Percentiles rank a stretch among this genome's conserved stretches.
Evolutionary conservation across 169 alveolate genomes (phyloP).

Genomic region (Besnoitia besnoiti): DNA sequence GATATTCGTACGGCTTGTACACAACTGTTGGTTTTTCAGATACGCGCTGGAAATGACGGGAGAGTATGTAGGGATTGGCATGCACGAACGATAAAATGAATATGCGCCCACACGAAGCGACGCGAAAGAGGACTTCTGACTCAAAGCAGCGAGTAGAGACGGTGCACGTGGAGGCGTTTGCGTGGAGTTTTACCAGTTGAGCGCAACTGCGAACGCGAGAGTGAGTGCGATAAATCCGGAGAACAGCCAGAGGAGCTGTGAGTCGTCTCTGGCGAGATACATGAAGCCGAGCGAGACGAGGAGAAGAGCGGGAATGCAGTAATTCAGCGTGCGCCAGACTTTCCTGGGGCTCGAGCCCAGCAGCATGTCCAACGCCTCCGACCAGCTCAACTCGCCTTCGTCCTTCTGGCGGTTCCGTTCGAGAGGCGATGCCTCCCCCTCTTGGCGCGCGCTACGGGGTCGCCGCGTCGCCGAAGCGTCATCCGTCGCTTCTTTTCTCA

Average conservation of each 20-base stretch:
- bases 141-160: too few relatives aligned
- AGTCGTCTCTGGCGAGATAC: not conserved
- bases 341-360: not conserved
- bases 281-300: not conserved
- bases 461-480: too few relatives aligned
- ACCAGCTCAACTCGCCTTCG: not conserved
- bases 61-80: too few relatives aligned
- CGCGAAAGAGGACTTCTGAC: too few relatives aligned
- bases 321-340: not conserved
- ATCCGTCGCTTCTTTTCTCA: not conserved
- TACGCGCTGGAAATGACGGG: too few relatives aligned
- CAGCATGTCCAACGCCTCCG: slow-evolving; percentile 19
- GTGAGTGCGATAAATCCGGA: not conserved
- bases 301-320: not conserved
- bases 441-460: not conserved
- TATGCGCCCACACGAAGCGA: too few relatives aligned
- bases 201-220: not conserved
- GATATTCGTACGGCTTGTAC: too few relatives aligned
- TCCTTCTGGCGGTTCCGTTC: not conserved
- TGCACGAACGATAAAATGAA: too few relatives aligned
- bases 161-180: too few relatives aligned
- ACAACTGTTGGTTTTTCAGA: too few relatives aligned
- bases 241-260: not conserved
- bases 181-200: slow-evolving; percentile 36
- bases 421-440: not conserved